phyloP scores from a whole-genome alignment of 176 grass and related monocot genomes.

The Oryza glumipatula region DNA sequence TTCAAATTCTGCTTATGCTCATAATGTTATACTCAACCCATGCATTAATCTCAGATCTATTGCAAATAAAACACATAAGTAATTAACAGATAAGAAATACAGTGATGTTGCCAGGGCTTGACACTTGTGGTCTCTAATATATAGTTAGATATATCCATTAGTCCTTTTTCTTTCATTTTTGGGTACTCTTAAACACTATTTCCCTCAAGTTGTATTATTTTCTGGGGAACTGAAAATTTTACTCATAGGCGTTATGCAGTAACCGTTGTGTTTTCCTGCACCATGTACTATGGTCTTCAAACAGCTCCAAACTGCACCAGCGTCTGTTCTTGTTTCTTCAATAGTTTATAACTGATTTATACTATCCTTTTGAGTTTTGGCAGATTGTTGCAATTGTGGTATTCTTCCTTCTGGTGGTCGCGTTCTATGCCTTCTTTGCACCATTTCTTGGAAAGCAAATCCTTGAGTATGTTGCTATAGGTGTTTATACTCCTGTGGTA shows the following conservation, averaged over 20 bases:
- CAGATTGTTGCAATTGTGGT: conserved; percentile 95
- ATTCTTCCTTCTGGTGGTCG: conserved; percentile 94
- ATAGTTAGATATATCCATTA: neutral
- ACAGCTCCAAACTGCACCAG: conserved; percentile 1
- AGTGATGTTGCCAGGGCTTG: neutral
- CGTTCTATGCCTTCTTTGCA: conserved; percentile 98
- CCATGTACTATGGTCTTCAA: neutral
- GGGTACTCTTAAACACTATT: neutral
- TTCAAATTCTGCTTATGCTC: neutral
- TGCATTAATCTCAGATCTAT: neutral
- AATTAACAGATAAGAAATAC: neutral
- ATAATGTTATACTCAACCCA: neutral
- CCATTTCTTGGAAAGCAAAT: conserved; percentile 81
- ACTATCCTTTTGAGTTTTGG: conserved; percentile 34
- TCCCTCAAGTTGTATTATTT: neutral
- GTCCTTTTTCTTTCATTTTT: neutral
- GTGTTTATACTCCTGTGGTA: conserved; percentile 95
- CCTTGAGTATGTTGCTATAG: conserved; percentile 69
- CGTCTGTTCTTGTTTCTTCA: neutral
- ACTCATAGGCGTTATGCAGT: neutral
- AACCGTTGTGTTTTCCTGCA: conserved; percentile 8
- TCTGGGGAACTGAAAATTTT: neutral
- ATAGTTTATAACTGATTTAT: conserved; percentile 13
- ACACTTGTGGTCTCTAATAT: neutral
- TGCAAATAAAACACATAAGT: neutral